Conservation (phyloP, 148 eudicot species). For the Hydrangea macrophylla region DNA sequence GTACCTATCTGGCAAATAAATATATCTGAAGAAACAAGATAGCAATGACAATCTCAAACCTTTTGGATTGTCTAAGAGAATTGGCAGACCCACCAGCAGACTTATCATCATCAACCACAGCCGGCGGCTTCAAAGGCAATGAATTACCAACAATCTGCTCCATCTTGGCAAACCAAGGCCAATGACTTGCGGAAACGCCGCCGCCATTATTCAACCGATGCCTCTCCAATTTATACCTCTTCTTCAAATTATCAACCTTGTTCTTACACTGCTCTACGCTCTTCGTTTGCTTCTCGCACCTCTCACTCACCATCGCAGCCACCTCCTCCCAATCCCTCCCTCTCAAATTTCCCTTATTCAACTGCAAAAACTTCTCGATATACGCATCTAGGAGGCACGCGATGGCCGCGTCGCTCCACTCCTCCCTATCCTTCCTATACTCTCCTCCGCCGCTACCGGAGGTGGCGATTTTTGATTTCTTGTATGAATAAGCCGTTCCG, state of each 20-base stretch:
- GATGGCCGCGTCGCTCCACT: conserved; percentile 94
- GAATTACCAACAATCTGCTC: conserved; percentile 82
- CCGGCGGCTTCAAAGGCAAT: conserved; percentile 37
- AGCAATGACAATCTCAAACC: conserved; percentile 35
- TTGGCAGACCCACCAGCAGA: conserved; percentile 30
- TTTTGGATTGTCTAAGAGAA: conserved; percentile 57
- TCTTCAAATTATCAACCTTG: conserved; percentile 97
- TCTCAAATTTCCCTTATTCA: conserved; percentile 83
- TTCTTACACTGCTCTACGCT: conserved; percentile 99
- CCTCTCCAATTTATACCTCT: conserved; percentile 91
- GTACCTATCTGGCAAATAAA: too few relatives aligned
- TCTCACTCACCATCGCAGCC: conserved; percentile 72
- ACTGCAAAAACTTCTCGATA: conserved; percentile 65
- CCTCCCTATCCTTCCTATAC: conserved; percentile 89
- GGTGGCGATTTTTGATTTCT: conserved; percentile 27
- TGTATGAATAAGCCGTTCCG: conserved; percentile 37
- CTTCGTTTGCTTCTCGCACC: conserved; percentile 81
- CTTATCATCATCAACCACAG: conserved; percentile 63
- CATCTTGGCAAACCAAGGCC: conserved; percentile 98
- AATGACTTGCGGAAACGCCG: conserved; percentile 48
- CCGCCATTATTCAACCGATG: conserved; percentile 70
- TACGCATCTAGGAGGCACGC: conserved; percentile 81
- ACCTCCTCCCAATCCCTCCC: conserved; percentile 99
- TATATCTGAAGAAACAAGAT: too few relatives aligned
- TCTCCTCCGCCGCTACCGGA: conserved; percentile 42